These are phyloP conservation scores for Stachybotrys chartarum DNA, from an alignment of 2,329 filamentous ascomycete genomes.

Conservation along the genomic window DNA sequence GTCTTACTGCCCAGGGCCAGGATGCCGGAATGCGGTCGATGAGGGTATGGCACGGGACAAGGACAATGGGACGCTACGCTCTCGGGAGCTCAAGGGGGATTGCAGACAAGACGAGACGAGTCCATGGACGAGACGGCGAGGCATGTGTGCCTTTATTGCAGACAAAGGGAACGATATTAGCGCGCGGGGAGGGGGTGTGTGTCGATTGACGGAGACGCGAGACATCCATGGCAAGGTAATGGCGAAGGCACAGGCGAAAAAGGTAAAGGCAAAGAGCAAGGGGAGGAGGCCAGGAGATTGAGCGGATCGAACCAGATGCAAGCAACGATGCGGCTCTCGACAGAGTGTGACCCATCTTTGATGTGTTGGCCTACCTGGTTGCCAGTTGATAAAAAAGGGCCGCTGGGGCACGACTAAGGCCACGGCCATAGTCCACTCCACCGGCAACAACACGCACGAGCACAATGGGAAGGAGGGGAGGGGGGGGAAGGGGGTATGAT, in stretches of 20 bases:
- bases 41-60: neutral
- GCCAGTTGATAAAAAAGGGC: constrained; percentile 64
- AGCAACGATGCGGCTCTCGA: constrained; percentile 59
- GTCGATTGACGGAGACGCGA: constrained; percentile 13
- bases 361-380: constrained; percentile 86
- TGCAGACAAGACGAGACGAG: constrained; percentile 36
- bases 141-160: constrained; percentile 60
- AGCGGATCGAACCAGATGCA: constrained; percentile 42
- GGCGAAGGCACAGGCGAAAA: neutral
- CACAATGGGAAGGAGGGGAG: constrained; percentile 24
- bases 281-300: neutral
- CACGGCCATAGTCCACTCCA: neutral
- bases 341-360: constrained; percentile 63
- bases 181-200: constrained; percentile 33
- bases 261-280: neutral
- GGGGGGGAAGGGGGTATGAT: neutral
- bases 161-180: constrained; percentile 42
- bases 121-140: constrained; percentile 44
- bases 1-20: constrained; percentile 6
- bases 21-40: neutral
- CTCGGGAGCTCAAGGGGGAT: constrained; percentile 29
- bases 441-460: constrained; percentile 9
- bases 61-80: constrained; percentile 28
- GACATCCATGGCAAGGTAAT: constrained; percentile 7
- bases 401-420: constrained; percentile 31